These are phyloP conservation scores for Termitomyces sp. DNA, from an alignment of 768 basidiomycete genomes.

Conservation along the genomic window DNA sequence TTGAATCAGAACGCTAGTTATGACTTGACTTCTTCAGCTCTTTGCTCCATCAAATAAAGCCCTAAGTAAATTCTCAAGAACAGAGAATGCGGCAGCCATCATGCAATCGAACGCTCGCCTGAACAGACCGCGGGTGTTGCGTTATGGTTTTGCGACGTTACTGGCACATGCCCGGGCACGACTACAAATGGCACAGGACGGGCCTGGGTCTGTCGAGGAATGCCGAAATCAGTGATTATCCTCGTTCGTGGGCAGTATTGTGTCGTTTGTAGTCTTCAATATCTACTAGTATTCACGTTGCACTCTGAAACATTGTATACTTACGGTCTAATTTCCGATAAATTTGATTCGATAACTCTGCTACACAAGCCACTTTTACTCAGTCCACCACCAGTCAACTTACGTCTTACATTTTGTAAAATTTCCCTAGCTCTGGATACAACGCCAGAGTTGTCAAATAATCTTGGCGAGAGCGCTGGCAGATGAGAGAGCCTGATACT, in stretches of 20 bases:
- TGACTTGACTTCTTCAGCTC: slow-evolving; percentile 36
- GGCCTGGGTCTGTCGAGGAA: slow-evolving; percentile 18
- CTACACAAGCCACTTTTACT: slow-evolving; percentile 11
- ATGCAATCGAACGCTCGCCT: slow-evolving; percentile 48
- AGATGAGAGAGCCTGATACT: slow-evolving; percentile 17
- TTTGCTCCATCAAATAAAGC: slow-evolving; percentile 53
- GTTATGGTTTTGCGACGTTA: slow-evolving; percentile 23
- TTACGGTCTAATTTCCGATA: not conserved
- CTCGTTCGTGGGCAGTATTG: not conserved
- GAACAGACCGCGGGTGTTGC: slow-evolving; percentile 24
- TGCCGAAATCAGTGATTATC: slow-evolving; percentile 22
- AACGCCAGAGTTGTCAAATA: slow-evolving; percentile 11
- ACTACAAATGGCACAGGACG: slow-evolving; percentile 20
- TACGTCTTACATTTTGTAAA: slow-evolving; percentile 11
- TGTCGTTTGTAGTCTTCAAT: not conserved
- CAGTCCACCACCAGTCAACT: slow-evolving; percentile 14
- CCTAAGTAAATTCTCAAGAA: slow-evolving; percentile 50
- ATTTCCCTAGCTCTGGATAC: slow-evolving; percentile 13
- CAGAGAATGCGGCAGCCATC: slow-evolving; percentile 49
- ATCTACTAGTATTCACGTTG: not conserved
- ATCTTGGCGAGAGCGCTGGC: slow-evolving; percentile 10
- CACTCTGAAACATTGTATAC: not conserved
- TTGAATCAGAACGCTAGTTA: not conserved
- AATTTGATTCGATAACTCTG: slow-evolving; percentile 11
- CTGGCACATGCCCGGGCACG: slow-evolving; percentile 23